Conservation (phyloP, 768 basidiomycete species). For the Mycena vulgaris region DNA sequence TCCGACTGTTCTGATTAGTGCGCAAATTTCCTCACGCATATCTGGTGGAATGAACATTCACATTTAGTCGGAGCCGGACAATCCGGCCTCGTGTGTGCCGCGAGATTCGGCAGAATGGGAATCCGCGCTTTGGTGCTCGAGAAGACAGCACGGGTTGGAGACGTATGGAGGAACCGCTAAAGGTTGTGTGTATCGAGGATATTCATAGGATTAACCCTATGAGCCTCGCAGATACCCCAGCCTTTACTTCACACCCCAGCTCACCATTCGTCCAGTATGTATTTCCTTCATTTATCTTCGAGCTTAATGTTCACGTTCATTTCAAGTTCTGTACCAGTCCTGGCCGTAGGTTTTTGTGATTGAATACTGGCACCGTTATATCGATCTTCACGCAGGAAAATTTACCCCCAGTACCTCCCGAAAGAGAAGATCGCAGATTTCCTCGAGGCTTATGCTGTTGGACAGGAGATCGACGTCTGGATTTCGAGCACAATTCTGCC, state of each 20-base stretch:
- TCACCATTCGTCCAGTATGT: slow-evolving; percentile 22
- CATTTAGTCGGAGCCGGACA: slow-evolving; percentile 62
- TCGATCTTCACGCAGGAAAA: neutral
- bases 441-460: slow-evolving; percentile 27
- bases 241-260: slow-evolving; percentile 28
- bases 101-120: slow-evolving; percentile 65
- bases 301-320: neutral
- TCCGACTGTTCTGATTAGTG: slow-evolving; percentile 42
- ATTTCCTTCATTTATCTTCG: neutral
- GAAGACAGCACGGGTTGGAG: slow-evolving; percentile 57
- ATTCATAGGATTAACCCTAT: neutral
- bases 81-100: slow-evolving; percentile 68
- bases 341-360: slow-evolving; percentile 50
- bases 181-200: slow-evolving; percentile 55
- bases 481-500: slow-evolving; percentile 10
- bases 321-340: slow-evolving; percentile 31
- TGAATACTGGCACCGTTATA: neutral
- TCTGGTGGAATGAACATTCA: neutral
- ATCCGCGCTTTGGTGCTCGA: slow-evolving; percentile 64
- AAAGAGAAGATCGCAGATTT: slow-evolving; percentile 33
- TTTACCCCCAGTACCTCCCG: slow-evolving; percentile 23
- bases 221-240: slow-evolving; percentile 25
- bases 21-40: neutral
- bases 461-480: slow-evolving; percentile 31
- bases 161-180: slow-evolving; percentile 64